Base-by-base conservation (phyloP, 169 alveolate species). In the Plasmodium vinckei region DNA sequence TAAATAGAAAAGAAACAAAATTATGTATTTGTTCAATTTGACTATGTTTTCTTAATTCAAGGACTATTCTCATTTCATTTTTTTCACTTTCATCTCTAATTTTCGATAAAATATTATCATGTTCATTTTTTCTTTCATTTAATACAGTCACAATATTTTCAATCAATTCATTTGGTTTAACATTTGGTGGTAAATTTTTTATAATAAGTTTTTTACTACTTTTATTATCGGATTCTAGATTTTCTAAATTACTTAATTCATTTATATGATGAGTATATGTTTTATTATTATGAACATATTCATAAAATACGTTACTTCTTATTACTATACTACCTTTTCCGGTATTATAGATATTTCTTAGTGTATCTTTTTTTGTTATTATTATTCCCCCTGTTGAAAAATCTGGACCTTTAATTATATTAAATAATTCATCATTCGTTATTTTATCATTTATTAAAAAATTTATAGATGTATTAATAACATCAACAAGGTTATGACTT, bases 341-440 rank as follows among this genome's bases (percentile, higher is more conserved):
- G 1, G 92, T 91, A n/a, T 51, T 88, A 88, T 95, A 95, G 0
- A 93, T 82, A 68, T 87, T 87, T 59, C 59, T 54, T 59, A 93
- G 13, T 33, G 61, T 53, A 25, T 73, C 93, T 27, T 59, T 65
- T 56, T 92, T 86, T 10, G 94, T 87, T 63, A 72, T 71, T 17
- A 95, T 93, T 6, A 93, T 82, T 5, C 97, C 97, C 0, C 97
- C 97, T 0, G 97, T 94, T 59, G 97, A 95, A 69, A 95, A 95
- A 68, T 95, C 97, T 7, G 97, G 97, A 0, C 96, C 97, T 39
- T 75, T 65, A 7, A 95, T 93, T 2, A 94, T 46, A 13, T 73
- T 56, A 39, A 87, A 47, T 63, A 95, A 87, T 1, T 65, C 93
- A 33, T 87, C 96, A 5, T 69, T 70, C 33, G 73, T 94, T 13